Base-by-base conservation (phyloP, 352 stramenopile genomes). In the Phytophthora multivora region DNA sequence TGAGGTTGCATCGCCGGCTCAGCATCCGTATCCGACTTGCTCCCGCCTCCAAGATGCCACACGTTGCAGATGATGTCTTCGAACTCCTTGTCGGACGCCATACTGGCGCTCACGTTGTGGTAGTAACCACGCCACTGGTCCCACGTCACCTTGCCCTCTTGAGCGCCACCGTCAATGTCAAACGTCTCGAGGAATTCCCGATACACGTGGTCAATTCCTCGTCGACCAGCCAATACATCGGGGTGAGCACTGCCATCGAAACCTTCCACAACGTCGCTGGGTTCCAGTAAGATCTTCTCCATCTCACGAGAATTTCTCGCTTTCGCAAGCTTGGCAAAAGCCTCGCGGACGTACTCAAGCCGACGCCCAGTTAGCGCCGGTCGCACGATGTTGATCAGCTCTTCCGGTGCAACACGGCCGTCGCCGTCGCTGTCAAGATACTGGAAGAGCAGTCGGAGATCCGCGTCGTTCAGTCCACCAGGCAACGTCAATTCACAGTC, bases 21-120 rank as follows among this genome's bases (percentile, higher is more conserved):
- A 23, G 2, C 5, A 11, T 59, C 51, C 12, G 28, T 10, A 7
- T 56, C 53, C 11, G 28, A 30, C 18, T 64, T 72, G 30, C 2
- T 39, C 25, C 15, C 19, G 5, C 40, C 15, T 2, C 36, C 74
- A 35, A 92, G 82, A 30, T 88, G 76, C 77, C 79, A 88, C 18
- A 80, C 86, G 45, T 91, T 97, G 61, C 88, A 86, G 63, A 97
- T 90, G 82, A 98, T 96, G 21, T 94, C 71, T 65, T 96, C 89
- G 55, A 97, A 98, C 50, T 92, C 95, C 51, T 97, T 86, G 60
- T 97, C 88, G 48, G 91, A 79, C 30, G 96, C 90, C 55, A 98
- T 94, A 42, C 73, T 89, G 5, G 88, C 88, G 43, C 82, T 94
- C 4, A 98, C 71, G 69, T 96, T 96, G 36, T 88, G 72, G 67